phyloP scores from a whole-genome alignment of 2,329 filamentous ascomycete species.

The Myriosclerotinia duriaeana region DNA sequence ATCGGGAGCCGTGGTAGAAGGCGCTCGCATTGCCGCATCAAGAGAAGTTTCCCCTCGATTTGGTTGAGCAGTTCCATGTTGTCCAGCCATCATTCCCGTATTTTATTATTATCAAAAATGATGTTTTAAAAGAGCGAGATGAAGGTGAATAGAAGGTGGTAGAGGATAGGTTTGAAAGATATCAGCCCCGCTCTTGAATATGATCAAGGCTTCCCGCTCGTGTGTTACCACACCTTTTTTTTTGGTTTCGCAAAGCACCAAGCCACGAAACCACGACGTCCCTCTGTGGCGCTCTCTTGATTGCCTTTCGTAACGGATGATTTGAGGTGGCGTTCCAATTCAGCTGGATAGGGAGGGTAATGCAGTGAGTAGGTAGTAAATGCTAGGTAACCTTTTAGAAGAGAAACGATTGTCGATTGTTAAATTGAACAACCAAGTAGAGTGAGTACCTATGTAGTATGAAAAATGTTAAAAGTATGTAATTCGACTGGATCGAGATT shows the following conservation, averaged over 20 bases:
- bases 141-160: not conserved
- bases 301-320: conserved; percentile 7
- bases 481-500: no score
- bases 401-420: not conserved
- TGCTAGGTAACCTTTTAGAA: not conserved
- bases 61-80: not conserved
- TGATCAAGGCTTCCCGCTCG: conserved; percentile 18
- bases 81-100: conserved; percentile 7
- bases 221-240: conserved; percentile 23
- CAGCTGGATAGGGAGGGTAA: conserved; percentile 13
- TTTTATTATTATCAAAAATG: not conserved
- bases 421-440: not conserved
- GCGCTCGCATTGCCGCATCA: conserved; percentile 46
- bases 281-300: conserved; percentile 17
- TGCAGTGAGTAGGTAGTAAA: not conserved
- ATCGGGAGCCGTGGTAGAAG: conserved; percentile 42
- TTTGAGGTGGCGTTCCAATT: conserved; percentile 13
- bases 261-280: conserved; percentile 7
- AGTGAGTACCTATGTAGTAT: no score
- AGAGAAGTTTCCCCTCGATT: conserved; percentile 37
- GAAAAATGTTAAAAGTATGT: no score
- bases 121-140: not conserved
- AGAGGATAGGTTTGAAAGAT: conserved; percentile 14
- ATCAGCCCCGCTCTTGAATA: conserved; percentile 22
- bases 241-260: not conserved